Evolutionary conservation across 192 early-diverging fungal species (phyloP).

Genomic region (Gryganskiella cystojenkinii): DNA sequence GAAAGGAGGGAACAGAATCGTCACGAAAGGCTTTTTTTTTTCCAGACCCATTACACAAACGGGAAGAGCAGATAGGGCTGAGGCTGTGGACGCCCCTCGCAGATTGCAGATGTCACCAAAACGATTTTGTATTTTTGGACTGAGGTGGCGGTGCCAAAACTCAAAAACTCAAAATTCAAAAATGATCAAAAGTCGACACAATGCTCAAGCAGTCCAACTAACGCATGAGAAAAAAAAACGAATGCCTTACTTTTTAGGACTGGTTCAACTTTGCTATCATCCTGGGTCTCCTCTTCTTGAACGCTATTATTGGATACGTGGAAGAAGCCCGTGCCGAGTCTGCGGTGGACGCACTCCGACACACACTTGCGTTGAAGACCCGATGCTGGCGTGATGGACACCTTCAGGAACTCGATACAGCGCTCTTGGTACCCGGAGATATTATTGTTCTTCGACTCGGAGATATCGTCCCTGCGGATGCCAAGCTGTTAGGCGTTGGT

Average conservation of each 20-base stretch:
- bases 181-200: background rate
- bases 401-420: constrained; percentile 73
- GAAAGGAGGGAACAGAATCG: background rate
- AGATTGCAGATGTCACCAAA: too few species aligned
- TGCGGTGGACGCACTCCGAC: constrained; percentile 89
- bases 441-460: constrained; percentile 86
- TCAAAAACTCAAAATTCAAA: too few species aligned
- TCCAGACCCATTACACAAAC: too few species aligned
- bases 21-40: constrained; percentile 14
- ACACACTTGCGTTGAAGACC: constrained; percentile 89
- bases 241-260: constrained; percentile 46
- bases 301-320: constrained; percentile 90
- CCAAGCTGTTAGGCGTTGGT: constrained; percentile 76
- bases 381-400: constrained; percentile 81
- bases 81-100: too few species aligned
- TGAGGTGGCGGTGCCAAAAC: too few species aligned
- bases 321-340: constrained; percentile 92
- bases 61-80: too few species aligned
- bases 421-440: constrained; percentile 87
- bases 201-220: background rate
- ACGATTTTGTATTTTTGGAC: too few species aligned
- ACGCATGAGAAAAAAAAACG: background rate
- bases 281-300: constrained; percentile 77
- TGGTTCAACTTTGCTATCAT: constrained; percentile 89
- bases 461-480: constrained; percentile 93